phyloP scores from a whole-genome alignment of 2,329 filamentous ascomycete species.

The Calonectria leucothoes region DNA sequence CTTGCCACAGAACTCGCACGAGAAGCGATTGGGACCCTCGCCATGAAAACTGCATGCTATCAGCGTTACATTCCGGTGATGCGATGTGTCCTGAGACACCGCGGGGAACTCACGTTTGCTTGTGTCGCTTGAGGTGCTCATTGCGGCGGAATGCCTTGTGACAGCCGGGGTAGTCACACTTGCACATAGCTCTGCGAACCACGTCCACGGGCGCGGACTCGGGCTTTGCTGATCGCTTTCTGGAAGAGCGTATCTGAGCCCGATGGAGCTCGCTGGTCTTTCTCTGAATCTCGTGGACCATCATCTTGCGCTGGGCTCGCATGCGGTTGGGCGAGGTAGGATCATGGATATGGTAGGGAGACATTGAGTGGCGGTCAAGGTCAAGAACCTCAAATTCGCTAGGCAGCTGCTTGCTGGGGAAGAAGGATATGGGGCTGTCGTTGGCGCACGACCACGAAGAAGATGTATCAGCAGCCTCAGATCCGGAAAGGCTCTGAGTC shows the following conservation, averaged over 20 bases:
- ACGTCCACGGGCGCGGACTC: conserved; percentile 48
- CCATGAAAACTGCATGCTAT: conserved; percentile 47
- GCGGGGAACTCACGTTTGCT: conserved; percentile 57
- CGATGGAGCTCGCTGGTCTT: conserved; percentile 58
- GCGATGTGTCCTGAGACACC: not conserved
- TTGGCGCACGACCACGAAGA: conserved; percentile 54
- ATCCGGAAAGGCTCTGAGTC: conserved; percentile 53
- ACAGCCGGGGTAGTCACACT: conserved; percentile 60
- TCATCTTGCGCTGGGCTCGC: conserved; percentile 52
- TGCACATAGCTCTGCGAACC: conserved; percentile 54
- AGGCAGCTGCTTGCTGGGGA: conserved; percentile 47
- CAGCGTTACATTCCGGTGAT: not conserved
- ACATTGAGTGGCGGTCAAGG: conserved; percentile 51
- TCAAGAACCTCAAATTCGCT: conserved; percentile 48
- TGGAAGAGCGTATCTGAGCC: conserved; percentile 49
- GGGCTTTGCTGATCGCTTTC: conserved; percentile 45
- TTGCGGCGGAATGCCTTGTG: conserved; percentile 62
- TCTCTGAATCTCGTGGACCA: conserved; percentile 56
- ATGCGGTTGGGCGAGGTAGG: conserved; percentile 48
- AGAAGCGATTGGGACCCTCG: conserved; percentile 53
- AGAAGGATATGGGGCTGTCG: conserved; percentile 56
- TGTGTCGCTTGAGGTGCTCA: conserved; percentile 68
- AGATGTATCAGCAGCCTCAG: conserved; percentile 51
- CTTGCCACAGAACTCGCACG: conserved; percentile 56
- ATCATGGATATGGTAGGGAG: conserved; percentile 49